These are phyloP conservation scores for Penicillium sumatraense DNA, from an alignment of 2,329 filamentous ascomycete species.

Conservation along the genomic window DNA sequence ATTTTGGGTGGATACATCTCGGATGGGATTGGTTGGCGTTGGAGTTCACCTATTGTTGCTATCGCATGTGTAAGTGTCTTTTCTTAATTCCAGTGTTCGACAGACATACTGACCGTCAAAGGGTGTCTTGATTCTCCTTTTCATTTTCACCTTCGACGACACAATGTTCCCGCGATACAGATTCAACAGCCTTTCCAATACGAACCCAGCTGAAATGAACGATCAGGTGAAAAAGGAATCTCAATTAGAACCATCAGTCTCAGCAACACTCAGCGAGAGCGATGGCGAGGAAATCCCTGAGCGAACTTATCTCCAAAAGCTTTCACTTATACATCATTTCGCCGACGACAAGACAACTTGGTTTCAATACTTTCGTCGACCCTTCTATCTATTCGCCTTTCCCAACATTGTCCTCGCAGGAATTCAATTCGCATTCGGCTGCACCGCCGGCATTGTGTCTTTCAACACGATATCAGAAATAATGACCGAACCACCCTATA, in stretches of 20 bases:
- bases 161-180: conserved; percentile 42
- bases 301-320: conserved; percentile 27
- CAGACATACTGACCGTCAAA: conserved; percentile 1
- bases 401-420: conserved; percentile 46
- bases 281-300: conserved; percentile 24
- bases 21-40: conserved; percentile 42
- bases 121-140: conserved; percentile 30
- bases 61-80: conserved; percentile 33
- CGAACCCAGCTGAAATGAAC: not conserved
- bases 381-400: conserved; percentile 46
- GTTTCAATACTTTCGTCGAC: conserved; percentile 46
- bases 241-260: conserved; percentile 16
- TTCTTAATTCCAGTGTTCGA: not conserved
- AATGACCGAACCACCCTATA: conserved; percentile 43
- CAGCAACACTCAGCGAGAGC: conserved; percentile 20
- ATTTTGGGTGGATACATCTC: conserved; percentile 44
- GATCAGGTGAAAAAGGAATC: conserved; percentile 3
- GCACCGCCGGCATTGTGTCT: conserved; percentile 46
- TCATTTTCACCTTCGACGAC: conserved; percentile 42
- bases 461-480: conserved; percentile 45
- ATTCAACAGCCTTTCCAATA: conserved; percentile 19
- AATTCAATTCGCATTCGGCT: conserved; percentile 48
- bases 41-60: conserved; percentile 38
- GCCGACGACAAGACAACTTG: conserved; percentile 42
- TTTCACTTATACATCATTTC: conserved; percentile 31